Evolutionary conservation across 2,329 filamentous ascomycete species (phyloP), one percentile per base, ranked within the genome.

Genomic region (Aotearoamyces nothofagi): DNA sequence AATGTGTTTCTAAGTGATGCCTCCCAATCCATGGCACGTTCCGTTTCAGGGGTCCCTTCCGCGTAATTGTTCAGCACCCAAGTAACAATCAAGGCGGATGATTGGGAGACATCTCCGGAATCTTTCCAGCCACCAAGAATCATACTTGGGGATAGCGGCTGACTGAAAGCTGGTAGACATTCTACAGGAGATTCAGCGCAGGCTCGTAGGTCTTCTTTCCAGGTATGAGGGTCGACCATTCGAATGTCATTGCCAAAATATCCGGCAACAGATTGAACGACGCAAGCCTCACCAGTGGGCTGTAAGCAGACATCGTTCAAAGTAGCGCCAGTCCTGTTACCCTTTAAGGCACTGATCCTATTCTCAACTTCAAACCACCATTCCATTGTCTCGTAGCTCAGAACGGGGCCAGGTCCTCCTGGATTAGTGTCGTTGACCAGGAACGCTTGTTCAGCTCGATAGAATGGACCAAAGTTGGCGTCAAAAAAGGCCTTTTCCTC

Each of bases 341-440:
- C 83, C 48, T 78, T 78, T 32, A 92, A 64, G 22, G 69, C 63
- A 32, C 66, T 65, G 19, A 96, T 71, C 27, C 76, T 74, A 40
- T 72, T 69, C 50, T 98, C 90, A 2, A 96, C 75, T 36, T 75
- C 80, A 47, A 90, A 81, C 90, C 87, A 96, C 90, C 90, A 98
- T 15, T 66, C 60, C 7, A 98, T 61, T 0, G 80, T 94, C 6
- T 94, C 82, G 40, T 92, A 90, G 51, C 70, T 84, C 32, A 98
- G 57, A 2, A 96, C 83, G 1, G 83, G 80, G 0, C 78, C 74
- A 3, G 73, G 64, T 0, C 69, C 69, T 3, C 62, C 61, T 2
- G 63, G 44, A 1, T 65, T 51, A 1, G 74, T 84, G 41, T 94
- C 86, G 38, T 96, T 98, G 36, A 96, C 83, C 9, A 98, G 54